phyloP scores from a whole-genome alignment of 139 green algal genomes.

The Asterochloris erici region DNA sequence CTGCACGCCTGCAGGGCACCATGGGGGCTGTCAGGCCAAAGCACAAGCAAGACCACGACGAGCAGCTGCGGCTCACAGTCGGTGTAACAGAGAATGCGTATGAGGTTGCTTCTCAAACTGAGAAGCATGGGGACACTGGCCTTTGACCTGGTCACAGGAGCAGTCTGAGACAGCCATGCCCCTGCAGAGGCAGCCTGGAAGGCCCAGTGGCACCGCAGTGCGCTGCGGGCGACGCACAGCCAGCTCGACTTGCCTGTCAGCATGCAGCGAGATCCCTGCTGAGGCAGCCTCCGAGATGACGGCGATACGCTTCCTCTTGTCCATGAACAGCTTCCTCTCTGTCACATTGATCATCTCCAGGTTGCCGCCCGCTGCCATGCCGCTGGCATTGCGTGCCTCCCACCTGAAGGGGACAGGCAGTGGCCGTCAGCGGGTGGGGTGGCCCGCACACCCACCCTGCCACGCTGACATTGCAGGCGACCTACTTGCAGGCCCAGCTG shows the following conservation, averaged over 20 bases:
- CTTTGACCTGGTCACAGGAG: too few species aligned
- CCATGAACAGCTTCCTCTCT: slow-evolving; percentile 70
- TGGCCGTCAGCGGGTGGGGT: neutral
- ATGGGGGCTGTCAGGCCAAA: too few species aligned
- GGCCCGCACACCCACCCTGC: too few species aligned
- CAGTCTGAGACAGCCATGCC: too few species aligned
- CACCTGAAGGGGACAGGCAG: slow-evolving; percentile 20
- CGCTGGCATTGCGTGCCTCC: slow-evolving; percentile 35
- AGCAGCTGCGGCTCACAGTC: too few species aligned
- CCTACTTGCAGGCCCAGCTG: neutral
- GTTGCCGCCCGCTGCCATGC: slow-evolving; percentile 34
- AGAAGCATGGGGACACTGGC: too few species aligned
- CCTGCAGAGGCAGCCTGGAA: too few species aligned
- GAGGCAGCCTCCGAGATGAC: slow-evolving; percentile 78
- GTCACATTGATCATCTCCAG: slow-evolving; percentile 68
- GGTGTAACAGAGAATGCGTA: too few species aligned
- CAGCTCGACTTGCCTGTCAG: slow-evolving; percentile 44
- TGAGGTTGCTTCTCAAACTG: too few species aligned
- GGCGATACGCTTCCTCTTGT: slow-evolving; percentile 53
- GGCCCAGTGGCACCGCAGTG: too few species aligned
- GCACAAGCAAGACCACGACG: too few species aligned
- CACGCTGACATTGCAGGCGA: neutral
- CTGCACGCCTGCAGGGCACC: slow-evolving; percentile 18
- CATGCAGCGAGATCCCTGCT: slow-evolving; percentile 81
- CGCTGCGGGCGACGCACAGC: neutral